phyloP scores from a whole-genome alignment of 768 basidiomycete species.

The Termitomyces sp. region DNA sequence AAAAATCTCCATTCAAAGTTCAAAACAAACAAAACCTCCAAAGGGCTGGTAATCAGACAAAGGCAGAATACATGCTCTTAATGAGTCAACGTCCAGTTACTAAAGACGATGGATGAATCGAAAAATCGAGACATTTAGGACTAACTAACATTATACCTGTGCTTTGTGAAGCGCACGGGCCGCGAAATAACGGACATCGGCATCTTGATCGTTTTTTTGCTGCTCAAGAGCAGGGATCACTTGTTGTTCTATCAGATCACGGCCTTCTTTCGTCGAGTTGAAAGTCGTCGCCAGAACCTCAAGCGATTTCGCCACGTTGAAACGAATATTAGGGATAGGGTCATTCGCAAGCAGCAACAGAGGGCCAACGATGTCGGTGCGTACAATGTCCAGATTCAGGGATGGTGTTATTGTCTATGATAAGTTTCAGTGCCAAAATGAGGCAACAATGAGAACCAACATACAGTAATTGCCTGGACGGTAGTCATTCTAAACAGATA shows the following conservation, averaged over 20 bases:
- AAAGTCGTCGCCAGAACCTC: conserved; percentile 81
- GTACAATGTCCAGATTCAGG: conserved; percentile 77
- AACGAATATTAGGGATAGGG: conserved; percentile 97
- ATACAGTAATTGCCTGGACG: conserved; percentile 94
- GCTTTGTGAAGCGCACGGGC: conserved; percentile 69
- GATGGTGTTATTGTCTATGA: conserved; percentile 90
- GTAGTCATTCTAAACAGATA: conserved; percentile 99
- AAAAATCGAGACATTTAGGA: not conserved
- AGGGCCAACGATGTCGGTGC: conserved; percentile 77
- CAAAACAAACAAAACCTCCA: not conserved
- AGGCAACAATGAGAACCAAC: conserved; percentile 19
- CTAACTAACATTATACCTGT: conserved; percentile 7
- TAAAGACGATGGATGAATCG: not conserved
- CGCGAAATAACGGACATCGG: conserved; percentile 96
- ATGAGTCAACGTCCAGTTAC: not conserved
- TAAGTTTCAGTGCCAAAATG: conserved; percentile 3
- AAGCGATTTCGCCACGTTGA: conserved; percentile 95
- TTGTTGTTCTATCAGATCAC: conserved; percentile 64
- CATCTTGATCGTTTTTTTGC: conserved; percentile 84
- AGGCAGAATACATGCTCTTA: not conserved
- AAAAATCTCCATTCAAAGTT: not conserved
- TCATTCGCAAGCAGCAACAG: conserved; percentile 80
- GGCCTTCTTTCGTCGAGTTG: conserved; percentile 59
- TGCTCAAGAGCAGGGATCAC: conserved; percentile 82
- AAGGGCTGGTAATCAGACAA: not conserved